Evolutionary conservation across 495 filamentous ascomycete species (phyloP), one percentile per base, ranked within the genome.

Genomic region (Glarea lozoyensis): DNA sequence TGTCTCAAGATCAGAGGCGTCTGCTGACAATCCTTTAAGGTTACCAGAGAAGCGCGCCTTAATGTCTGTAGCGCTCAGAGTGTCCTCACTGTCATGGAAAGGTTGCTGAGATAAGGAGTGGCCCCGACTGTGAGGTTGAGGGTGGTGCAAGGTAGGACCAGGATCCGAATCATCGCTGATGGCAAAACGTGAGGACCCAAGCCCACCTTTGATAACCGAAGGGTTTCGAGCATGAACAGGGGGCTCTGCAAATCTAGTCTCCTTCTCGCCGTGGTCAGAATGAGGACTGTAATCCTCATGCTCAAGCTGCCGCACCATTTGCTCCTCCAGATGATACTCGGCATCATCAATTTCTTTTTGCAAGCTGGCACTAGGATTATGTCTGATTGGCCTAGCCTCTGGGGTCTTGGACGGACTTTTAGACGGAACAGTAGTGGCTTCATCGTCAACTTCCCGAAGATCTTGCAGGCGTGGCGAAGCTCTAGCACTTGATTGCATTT

Each of bases 281-380:
- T 78, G 69, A 4, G 72, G 68, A 42, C 68, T 76, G 49, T 74
- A 75, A 51, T 78, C 68, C 40, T 81, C 79, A 40, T 84, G 77
- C 24, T 85, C 79, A 30, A 87, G 63, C 51, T 84, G 78, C 20
- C 75, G 76, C 23, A 84, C 72, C 49, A 85, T 78, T 29, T 82
- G 77, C 50, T 82, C 72, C 52, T 86, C 84, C 42, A 88, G 57
- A 43, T 89, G 84, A 52, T 92, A 87, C 44, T 93, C 82, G n/a
- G 78, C 76, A 55, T 87, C 80, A 37, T 93, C 84, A 33, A 94
- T 77, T 48, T 93, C 88, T 54, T 81, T 79, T 59, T 95, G 86
- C 20, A 96, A 36, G 23, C 50, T 57, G 16, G 47, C 44, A 21
- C 50, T 57, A 12, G 50, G 46, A 46, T 57, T 57, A 24, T 51